These are phyloP conservation scores for Beta corolliflora DNA, from an alignment of 179 eudicot species.

Conservation along the genomic window DNA sequence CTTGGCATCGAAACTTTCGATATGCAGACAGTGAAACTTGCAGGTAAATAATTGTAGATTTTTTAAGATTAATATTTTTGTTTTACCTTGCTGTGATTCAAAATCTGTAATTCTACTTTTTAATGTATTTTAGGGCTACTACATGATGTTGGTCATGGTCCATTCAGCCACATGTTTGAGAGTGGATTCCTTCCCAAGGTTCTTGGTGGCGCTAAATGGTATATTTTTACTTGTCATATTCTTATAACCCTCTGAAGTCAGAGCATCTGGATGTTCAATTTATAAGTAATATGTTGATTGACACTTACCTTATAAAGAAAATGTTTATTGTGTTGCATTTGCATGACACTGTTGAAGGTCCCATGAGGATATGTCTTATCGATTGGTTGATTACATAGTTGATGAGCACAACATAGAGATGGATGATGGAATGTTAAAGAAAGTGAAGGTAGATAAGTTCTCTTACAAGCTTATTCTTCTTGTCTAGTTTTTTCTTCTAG, in stretches of 20 bases:
- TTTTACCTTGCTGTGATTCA: not conserved
- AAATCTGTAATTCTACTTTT: not conserved
- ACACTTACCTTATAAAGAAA: not conserved
- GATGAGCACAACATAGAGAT: slow-evolving; percentile 73
- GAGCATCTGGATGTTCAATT: not conserved
- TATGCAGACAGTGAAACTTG: slow-evolving; percentile 67
- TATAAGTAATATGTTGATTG: not conserved
- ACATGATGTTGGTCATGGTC: slow-evolving; percentile 95
- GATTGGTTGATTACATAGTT: slow-evolving; percentile 71
- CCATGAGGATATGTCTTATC: slow-evolving; percentile 74
- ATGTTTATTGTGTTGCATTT: not conserved
- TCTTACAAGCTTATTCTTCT: not conserved
- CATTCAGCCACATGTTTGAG: slow-evolving; percentile 92
- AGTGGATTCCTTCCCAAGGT: slow-evolving; percentile 75
- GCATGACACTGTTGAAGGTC: slow-evolving; percentile 45
- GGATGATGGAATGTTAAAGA: slow-evolving; percentile 48
- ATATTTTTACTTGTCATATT: slow-evolving; percentile 14
- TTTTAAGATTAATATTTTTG: not conserved
- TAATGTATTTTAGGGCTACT: slow-evolving; percentile 52
- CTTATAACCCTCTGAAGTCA: not conserved
- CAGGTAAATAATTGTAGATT: slow-evolving; percentile 22
- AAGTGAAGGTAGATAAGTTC: slow-evolving; percentile 52
- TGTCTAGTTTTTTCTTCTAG: not conserved
- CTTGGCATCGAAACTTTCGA: slow-evolving; percentile 75
- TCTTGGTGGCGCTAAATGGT: slow-evolving; percentile 66